Conservation (phyloP, 75 land plant genomes). For the Isoetes taiwanensis region DNA sequence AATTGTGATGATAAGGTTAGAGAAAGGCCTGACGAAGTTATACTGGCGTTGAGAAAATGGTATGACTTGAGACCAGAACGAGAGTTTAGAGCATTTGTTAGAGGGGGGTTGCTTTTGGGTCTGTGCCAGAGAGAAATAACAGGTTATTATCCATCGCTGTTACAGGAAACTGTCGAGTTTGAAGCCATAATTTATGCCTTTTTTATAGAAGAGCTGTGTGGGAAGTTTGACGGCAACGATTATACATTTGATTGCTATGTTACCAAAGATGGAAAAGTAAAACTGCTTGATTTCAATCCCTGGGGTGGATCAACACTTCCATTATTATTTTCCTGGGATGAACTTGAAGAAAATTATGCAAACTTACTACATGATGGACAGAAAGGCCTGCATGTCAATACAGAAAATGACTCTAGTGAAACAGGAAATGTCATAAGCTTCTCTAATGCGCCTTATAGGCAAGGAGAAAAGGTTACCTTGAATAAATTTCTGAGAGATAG, state of each 20-base stretch:
- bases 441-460: background rate
- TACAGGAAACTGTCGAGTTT: conserved; percentile 29
- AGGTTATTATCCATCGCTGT: conserved; percentile 47
- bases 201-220: conserved; percentile 34
- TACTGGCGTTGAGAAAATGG: conserved; percentile 77
- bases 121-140: conserved; percentile 85
- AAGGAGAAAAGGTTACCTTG: background rate
- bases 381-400: background rate
- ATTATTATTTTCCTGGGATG: conserved; percentile 76
- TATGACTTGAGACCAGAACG: conserved; percentile 57
- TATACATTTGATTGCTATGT: conserved; percentile 81
- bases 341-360: conserved; percentile 30
- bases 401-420: background rate
- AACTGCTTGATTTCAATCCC: conserved; percentile 66
- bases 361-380: background rate
- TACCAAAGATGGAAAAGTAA: conserved; percentile 42
- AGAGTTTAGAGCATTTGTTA: conserved; percentile 82
- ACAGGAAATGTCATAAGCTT: background rate
- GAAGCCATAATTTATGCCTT: conserved; percentile 22
- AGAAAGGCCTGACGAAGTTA: conserved; percentile 29
- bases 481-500: conserved; percentile 6
- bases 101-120: conserved; percentile 30
- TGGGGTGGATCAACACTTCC: conserved; percentile 77
- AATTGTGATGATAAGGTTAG: conserved; percentile 38
- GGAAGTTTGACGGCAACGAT: conserved; percentile 38